Evolutionary conservation across 805 yeast species (phyloP), one percentile per base, ranked within the genome.

Genomic region (Wickerhamiella lipophila): DNA sequence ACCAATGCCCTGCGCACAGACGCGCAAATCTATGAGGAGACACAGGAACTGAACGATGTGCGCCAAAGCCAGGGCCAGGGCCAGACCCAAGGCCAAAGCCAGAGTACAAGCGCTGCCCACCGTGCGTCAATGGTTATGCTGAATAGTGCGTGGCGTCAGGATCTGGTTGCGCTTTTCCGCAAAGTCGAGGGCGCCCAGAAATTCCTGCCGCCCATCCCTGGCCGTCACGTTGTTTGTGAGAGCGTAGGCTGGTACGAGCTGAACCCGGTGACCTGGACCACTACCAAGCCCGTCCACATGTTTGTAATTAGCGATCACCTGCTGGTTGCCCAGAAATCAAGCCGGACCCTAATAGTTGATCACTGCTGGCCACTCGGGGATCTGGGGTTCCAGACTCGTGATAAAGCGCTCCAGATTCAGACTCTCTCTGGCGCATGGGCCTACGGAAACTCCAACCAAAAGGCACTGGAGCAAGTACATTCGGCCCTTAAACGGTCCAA

Each of bases 171-270:
- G 7, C 65, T 87, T 46, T 86, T 81, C 63, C 78, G 78, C 56
- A 85, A 82, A 53, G 94, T 88, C 13, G 95, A 88, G 54, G 94
- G 95, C n/a, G 87, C 94, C 0, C 88, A 83, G 56, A 83, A 83
- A 58, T 76, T 74, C 52, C 70, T 87, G 34, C 82, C 86, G 18
- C 77, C 83, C 1, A 62, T 75, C 6, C 85, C 88, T 0, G 92
- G 88, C 3, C 73, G 95, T 45, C 95, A 86, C 62, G 75, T 87
- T 1, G 66, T 85, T 16, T 74, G 78, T 8, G 92, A 87, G 57
- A 78, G 86, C 60, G 81, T 82, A 2, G 74, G 87, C 44, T 88
- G 96, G 96, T 77, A 74, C 50, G 95, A 87, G 63, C 67, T 88
- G 52, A 87, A 86, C 58, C 77, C 82, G 2, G 87, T 92, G 0